Percentiles rank a stretch among this genome's conserved stretches.
These are phyloP conservation scores for Skeletonema costatum DNA, from an alignment of 108 stramenopile species.

Conservation along the genomic window DNA sequence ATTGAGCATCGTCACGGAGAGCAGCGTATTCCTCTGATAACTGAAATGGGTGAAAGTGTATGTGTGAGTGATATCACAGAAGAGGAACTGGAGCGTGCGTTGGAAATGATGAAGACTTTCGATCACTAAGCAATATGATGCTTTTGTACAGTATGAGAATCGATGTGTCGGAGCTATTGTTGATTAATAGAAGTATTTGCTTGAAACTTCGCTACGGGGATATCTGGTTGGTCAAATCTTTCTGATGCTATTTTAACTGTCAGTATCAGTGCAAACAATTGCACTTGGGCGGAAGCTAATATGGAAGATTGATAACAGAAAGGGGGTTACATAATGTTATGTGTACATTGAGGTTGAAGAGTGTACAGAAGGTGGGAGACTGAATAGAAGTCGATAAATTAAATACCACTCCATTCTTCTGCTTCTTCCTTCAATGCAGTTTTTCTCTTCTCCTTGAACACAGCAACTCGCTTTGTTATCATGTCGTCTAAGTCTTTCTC, in stretches of 20 bases:
- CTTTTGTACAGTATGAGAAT: neutral
- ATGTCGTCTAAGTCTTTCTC: constrained; percentile 84
- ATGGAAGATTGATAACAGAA: neutral
- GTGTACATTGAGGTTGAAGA: neutral
- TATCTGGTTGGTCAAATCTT: neutral
- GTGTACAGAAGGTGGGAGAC: neutral
- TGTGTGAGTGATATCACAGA: constrained; percentile 92
- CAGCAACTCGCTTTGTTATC: constrained; percentile 49
- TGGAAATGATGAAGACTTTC: constrained; percentile 72
- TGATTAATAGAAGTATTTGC: neutral
- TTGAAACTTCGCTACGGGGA: neutral
- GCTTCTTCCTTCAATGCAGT: constrained; percentile 31
- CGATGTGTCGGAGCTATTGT: neutral
- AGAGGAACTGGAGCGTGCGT: constrained; percentile 86
- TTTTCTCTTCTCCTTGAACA: constrained; percentile 49
- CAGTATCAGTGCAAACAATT: constrained; percentile 1
- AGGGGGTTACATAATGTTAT: neutral
- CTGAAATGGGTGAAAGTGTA: constrained; percentile 89
- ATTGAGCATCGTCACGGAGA: constrained; percentile 95
- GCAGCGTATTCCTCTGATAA: constrained; percentile 91
- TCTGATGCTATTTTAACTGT: neutral
- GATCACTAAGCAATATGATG: constrained; percentile 15
- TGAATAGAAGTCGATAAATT: neutral
- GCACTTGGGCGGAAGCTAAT: neutral
- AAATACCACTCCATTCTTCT: constrained; percentile 14